These are phyloP conservation scores for Dictyostelium brefeldianum DNA, from an alignment of 78 protist genomes.

Conservation along the genomic window DNA sequence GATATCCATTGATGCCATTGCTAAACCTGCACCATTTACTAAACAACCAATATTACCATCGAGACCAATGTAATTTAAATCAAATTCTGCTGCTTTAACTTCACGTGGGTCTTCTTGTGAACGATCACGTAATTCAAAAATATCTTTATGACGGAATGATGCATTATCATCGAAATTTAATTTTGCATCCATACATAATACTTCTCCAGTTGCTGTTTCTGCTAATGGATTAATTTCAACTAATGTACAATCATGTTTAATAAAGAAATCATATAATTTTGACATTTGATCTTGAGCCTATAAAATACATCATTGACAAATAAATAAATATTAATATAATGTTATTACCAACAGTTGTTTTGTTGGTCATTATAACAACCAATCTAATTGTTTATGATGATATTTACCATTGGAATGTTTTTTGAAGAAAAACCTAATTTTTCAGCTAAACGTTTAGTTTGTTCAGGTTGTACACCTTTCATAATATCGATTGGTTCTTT, in stretches of 20 bases:
- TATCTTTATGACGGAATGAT: conserved; percentile 94
- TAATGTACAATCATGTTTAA: conserved; percentile 91
- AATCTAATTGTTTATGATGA: too few species aligned
- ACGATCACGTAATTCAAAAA: conserved; percentile 93
- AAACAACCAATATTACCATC: conserved; percentile 99
- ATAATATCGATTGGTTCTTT: conserved; percentile 91
- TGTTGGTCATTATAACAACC: conserved; percentile 12
- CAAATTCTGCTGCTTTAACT: conserved; percentile 94
- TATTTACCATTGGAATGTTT: conserved; percentile 48
- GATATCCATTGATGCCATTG: conserved; percentile 99
- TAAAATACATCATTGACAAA: too few species aligned
- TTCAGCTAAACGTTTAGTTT: conserved; percentile 82
- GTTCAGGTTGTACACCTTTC: conserved; percentile 86
- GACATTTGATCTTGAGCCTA: conserved; percentile 87
- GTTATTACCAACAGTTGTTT: too few species aligned
- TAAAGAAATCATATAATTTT: conserved; percentile 89
- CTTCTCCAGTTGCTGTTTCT: conserved; percentile 87
- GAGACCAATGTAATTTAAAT: conserved; percentile 97
- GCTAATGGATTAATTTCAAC: conserved; percentile 99
- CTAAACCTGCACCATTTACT: conserved; percentile 99
- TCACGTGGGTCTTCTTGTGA: conserved; percentile 96
- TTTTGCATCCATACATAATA: conserved; percentile 95
- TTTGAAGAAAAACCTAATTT: conserved; percentile 81
- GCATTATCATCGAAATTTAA: conserved; percentile 99
- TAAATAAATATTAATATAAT: neutral